Conservation (phyloP, 345 rosid genomes). For the Brassica rapa region DNA sequence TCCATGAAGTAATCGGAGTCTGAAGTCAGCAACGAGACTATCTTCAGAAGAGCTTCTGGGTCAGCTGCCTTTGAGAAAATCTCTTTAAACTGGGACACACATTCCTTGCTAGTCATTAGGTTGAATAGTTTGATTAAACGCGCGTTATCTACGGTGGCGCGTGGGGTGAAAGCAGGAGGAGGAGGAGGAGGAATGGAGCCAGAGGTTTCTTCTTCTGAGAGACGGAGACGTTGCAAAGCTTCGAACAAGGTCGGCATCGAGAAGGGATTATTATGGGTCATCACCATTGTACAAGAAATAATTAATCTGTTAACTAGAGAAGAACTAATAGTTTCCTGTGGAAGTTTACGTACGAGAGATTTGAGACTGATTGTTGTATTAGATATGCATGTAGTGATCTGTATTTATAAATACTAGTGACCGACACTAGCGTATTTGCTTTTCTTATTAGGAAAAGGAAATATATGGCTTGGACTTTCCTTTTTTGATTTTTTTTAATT, state of each 20-base stretch:
- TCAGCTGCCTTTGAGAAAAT: background rate
- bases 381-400: background rate
- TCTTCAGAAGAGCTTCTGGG: background rate
- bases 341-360: background rate
- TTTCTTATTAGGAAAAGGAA: background rate
- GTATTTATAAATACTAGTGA: background rate
- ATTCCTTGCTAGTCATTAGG: slow-evolving; percentile 1
- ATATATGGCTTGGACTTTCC: background rate
- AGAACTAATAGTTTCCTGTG: background rate
- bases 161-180: slow-evolving; percentile 9
- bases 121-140: background rate
- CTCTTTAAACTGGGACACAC: background rate
- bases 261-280: slow-evolving; percentile 36
- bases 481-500: background rate
- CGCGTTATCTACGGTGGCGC: background rate
- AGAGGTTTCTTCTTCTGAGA: background rate
- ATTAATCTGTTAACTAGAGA: background rate
- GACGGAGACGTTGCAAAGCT: slow-evolving; percentile 2
- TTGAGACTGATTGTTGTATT: background rate
- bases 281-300: slow-evolving; percentile 37
- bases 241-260: slow-evolving; percentile 10
- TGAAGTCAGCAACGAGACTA: slow-evolving; percentile 3
- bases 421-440: background rate
- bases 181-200: slow-evolving; percentile 9
- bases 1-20: slow-evolving; percentile 13